Evolutionary conservation across 2,329 filamentous ascomycete genomes (phyloP).

Genomic region (Arthrobotrys iridis): DNA sequence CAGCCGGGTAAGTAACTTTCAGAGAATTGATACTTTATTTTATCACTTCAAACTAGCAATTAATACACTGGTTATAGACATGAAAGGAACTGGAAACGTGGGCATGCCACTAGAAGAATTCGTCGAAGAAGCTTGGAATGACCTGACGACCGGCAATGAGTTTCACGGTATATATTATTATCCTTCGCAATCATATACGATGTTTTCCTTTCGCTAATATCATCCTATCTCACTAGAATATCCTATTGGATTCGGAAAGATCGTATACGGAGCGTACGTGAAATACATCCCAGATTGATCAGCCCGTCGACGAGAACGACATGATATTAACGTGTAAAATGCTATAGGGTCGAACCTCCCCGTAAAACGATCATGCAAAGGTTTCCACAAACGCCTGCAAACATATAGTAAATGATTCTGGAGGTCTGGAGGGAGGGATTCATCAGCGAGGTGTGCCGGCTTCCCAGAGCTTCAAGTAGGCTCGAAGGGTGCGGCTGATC

Average conservation of each 20-base stretch:
- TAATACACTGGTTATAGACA: constrained; percentile 58
- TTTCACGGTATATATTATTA: constrained; percentile 59
- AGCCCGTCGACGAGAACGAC: not conserved
- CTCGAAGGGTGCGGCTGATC: too few relatives aligned
- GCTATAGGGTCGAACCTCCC: constrained; percentile 17
- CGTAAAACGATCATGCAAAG: constrained; percentile 29
- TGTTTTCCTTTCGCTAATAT: not conserved
- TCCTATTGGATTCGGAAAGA: constrained; percentile 38
- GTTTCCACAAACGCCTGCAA: constrained; percentile 35
- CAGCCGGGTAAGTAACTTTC: constrained; percentile 59
- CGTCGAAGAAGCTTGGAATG: constrained; percentile 64
- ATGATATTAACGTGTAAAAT: not conserved
- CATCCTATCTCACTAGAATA: constrained; percentile 7
- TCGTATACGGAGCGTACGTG: constrained; percentile 30
- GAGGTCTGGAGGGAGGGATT: too few relatives aligned
- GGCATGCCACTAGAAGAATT: constrained; percentile 66
- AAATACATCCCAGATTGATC: not conserved
- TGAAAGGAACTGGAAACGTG: constrained; percentile 62
- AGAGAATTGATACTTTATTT: not conserved
- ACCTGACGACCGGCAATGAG: constrained; percentile 62
- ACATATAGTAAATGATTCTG: constrained; percentile 1
- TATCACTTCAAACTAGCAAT: not conserved
- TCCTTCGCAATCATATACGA: not conserved
- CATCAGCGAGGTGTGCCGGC: too few relatives aligned
- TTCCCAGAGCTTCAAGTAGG: too few relatives aligned